phyloP scores from a whole-genome alignment of 306 rosid species.

The Cicer judaicum region DNA sequence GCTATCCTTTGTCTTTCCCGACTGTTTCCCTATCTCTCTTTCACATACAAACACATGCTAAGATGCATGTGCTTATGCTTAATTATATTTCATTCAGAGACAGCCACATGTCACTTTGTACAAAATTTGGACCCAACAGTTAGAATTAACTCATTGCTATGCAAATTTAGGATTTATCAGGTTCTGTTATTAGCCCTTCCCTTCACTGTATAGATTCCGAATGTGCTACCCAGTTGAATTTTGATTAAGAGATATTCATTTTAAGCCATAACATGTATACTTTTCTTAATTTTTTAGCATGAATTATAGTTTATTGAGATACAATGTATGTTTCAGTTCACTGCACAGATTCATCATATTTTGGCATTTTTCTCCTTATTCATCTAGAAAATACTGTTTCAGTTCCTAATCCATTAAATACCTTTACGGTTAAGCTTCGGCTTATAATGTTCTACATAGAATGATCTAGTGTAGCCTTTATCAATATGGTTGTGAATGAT shows the following conservation, averaged over 20 bases:
- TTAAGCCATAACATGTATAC: background rate
- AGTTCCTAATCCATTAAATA: slow-evolving; percentile 13
- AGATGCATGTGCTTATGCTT: slow-evolving; percentile 2
- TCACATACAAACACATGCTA: background rate
- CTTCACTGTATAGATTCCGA: background rate
- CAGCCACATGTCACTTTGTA: slow-evolving; percentile 13
- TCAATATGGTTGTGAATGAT: slow-evolving; percentile 28
- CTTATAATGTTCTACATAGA: slow-evolving; percentile 20
- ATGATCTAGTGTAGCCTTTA: slow-evolving; percentile 9
- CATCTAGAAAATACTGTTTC: slow-evolving; percentile 9
- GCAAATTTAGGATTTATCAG: slow-evolving; percentile 4
- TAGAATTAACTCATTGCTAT: slow-evolving; percentile 10
- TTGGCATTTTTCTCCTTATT: slow-evolving; percentile 31
- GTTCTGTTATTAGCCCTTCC: slow-evolving; percentile 16
- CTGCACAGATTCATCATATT: slow-evolving; percentile 24
- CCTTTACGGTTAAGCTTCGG: slow-evolving; percentile 5
- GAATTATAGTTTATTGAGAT: slow-evolving; percentile 31
- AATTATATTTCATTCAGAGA: slow-evolving; percentile 11
- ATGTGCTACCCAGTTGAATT: slow-evolving; percentile 27
- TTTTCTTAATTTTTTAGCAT: slow-evolving; percentile 23
- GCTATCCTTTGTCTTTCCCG: background rate
- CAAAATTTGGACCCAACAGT: background rate
- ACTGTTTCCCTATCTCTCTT: slow-evolving; percentile 5
- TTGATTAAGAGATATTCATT: slow-evolving; percentile 32
- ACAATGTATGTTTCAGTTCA: slow-evolving; percentile 12